Percentiles rank a stretch among this genome's conserved stretches.
phyloP scores from a whole-genome alignment of 345 rosid genomes.

The Eucalyptus brandiana region DNA sequence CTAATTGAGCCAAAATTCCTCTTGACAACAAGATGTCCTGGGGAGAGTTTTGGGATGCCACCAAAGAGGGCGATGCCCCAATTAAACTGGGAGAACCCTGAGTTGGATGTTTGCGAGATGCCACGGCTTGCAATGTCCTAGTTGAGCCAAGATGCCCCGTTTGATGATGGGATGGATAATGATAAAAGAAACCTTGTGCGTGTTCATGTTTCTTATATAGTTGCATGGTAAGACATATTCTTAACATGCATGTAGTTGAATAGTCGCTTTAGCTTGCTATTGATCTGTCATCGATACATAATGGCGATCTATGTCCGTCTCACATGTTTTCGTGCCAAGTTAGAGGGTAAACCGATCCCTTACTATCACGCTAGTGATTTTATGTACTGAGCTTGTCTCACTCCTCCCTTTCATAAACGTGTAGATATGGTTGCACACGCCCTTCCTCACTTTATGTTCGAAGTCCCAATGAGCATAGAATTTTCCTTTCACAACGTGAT shows the following conservation, averaged over 20 bases:
- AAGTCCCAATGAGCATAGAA: not conserved
- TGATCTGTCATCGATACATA: not conserved
- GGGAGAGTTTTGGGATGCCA: not conserved
- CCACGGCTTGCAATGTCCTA: not conserved
- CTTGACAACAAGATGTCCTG: accelerated
- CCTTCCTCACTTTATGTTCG: not conserved
- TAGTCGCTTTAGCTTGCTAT: not conserved
- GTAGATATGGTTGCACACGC: not conserved
- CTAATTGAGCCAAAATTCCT: not conserved
- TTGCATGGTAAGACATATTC: not conserved
- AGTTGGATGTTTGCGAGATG: not conserved
- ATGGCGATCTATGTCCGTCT: not conserved
- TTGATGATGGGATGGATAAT: not conserved
- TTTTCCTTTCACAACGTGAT: not conserved
- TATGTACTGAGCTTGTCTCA: not conserved
- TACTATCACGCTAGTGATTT: not conserved
- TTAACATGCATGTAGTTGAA: not conserved
- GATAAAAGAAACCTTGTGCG: not conserved
- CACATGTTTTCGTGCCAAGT: not conserved
- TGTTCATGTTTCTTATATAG: not conserved
- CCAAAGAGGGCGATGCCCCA: not conserved
- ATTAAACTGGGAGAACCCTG: accelerated
- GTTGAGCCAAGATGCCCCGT: not conserved
- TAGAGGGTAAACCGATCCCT: not conserved
- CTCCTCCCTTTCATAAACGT: not conserved